phyloP scores from a whole-genome alignment of 441 rosid species.

The Macaranga tanarius region DNA sequence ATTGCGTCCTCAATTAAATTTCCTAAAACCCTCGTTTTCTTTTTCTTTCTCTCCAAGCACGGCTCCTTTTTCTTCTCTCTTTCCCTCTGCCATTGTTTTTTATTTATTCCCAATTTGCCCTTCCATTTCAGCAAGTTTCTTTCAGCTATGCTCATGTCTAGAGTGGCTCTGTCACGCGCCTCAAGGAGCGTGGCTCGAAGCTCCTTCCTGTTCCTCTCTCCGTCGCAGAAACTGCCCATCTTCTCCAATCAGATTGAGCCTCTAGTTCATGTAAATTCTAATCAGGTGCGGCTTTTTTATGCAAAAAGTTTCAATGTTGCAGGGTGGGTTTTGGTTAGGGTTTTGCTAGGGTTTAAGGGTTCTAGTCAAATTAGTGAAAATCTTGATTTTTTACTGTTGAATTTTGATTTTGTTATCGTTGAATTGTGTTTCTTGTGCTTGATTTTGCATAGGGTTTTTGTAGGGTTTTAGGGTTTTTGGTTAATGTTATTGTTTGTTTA shows the following conservation, averaged over 20 bases:
- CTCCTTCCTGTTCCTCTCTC: conserved; percentile 40
- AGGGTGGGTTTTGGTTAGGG: conserved; percentile 27
- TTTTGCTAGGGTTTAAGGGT: conserved; percentile 48
- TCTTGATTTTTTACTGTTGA: background rate
- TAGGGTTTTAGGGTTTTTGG: conserved; percentile 17
- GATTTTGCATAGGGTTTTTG: background rate
- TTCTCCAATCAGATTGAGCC: conserved; percentile 42
- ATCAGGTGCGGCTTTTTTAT: conserved; percentile 36
- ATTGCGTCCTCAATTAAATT: background rate
- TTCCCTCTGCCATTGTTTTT: background rate
- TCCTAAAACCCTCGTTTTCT: conserved; percentile 14
- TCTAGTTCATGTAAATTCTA: conserved; percentile 31
- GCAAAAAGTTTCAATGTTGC: background rate
- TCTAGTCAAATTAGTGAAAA: background rate
- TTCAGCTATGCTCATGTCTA: conserved; percentile 44
- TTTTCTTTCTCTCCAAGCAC: conserved; percentile 28
- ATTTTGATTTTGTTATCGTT: background rate
- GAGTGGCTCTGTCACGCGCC: conserved; percentile 47
- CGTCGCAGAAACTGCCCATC: conserved; percentile 39
- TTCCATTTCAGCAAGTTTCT: conserved; percentile 19
- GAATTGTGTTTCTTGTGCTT: background rate
- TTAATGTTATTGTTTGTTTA: too few species aligned
- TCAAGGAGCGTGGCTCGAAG: conserved; percentile 48
- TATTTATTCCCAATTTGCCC: background rate
- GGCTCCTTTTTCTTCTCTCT: background rate